Evolutionary conservation across 2,329 filamentous ascomycete species (phyloP).

Genomic region (Davidsoniella virescens): DNA sequence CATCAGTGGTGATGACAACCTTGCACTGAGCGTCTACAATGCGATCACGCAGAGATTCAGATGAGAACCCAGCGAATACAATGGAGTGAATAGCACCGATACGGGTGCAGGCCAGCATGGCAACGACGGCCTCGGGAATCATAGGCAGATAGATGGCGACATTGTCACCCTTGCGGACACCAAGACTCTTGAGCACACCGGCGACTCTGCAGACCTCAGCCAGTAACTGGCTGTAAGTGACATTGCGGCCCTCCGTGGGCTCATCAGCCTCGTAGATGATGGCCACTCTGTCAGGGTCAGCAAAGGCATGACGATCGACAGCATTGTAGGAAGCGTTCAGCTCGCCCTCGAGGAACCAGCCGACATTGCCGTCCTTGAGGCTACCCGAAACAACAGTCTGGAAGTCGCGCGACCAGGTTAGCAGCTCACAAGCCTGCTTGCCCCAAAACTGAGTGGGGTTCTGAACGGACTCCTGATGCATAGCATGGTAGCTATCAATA

Average conservation of each 20-base stretch:
- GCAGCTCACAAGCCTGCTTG: constrained; percentile 66
- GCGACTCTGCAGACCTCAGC: constrained; percentile 79
- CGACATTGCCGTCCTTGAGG: constrained; percentile 63
- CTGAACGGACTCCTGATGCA: constrained; percentile 75
- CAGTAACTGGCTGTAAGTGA: constrained; percentile 87
- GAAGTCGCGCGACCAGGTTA: constrained; percentile 85
- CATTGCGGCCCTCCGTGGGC: constrained; percentile 64
- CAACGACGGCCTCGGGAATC: constrained; percentile 89
- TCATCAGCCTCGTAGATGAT: constrained; percentile 99
- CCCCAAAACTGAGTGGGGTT: constrained; percentile 86
- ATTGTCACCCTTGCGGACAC: constrained; percentile 91
- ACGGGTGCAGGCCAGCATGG: constrained; percentile 77
- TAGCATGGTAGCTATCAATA: constrained; percentile 48
- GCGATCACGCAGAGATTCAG: constrained; percentile 87
- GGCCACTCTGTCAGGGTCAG: constrained; percentile 80
- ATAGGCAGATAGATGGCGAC: constrained; percentile 96
- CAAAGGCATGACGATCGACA: constrained; percentile 90
- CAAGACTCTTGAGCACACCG: constrained; percentile 83
- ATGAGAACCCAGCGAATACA: constrained; percentile 93
- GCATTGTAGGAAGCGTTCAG: constrained; percentile 97
- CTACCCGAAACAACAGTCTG: constrained; percentile 70
- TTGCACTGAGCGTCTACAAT: constrained; percentile 81
- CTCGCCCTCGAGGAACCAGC: constrained; percentile 88
- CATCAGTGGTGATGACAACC: constrained; percentile 92
- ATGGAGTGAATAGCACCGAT: constrained; percentile 96